Evolutionary conservation across 305 asterid genomes (phyloP).

Genomic region (Fraxinus floribunda): DNA sequence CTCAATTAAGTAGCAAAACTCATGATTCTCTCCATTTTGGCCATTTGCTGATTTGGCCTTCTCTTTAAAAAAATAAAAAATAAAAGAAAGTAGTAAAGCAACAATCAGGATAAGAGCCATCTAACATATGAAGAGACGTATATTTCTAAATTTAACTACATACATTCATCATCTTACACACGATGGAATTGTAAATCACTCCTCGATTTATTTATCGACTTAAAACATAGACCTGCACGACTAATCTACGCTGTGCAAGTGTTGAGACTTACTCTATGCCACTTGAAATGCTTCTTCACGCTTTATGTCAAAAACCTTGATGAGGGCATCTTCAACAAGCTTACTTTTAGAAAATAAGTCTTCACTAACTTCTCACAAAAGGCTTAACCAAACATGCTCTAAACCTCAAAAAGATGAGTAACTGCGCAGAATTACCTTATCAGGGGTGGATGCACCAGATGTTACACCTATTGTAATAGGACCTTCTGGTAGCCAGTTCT

Average conservation of each 20-base stretch:
- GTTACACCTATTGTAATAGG: constrained; percentile 86
- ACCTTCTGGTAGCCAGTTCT: constrained; percentile 83
- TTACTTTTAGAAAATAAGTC: too few species aligned
- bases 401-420: neutral
- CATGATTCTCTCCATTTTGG: neutral
- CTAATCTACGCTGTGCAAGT: neutral
- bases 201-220: neutral
- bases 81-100: neutral
- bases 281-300: constrained; percentile 65
- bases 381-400: neutral
- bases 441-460: constrained; percentile 99
- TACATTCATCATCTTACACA: constrained; percentile 21
- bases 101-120: constrained; percentile 1
- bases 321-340: constrained; percentile 68
- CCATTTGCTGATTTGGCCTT: neutral
- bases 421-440: constrained; percentile 57
- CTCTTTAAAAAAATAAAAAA: neutral
- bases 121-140: neutral
- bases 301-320: constrained; percentile 70
- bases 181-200: neutral
- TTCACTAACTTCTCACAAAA: too few species aligned
- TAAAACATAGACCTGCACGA: neutral
- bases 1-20: neutral
- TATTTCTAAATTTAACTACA: constrained; percentile 16
- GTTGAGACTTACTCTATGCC: constrained; percentile 39